Evolutionary conservation across 2,329 filamentous ascomycete species (phyloP), one percentile per base, ranked within the genome.

Genomic region (Emydomyces testavorans): DNA sequence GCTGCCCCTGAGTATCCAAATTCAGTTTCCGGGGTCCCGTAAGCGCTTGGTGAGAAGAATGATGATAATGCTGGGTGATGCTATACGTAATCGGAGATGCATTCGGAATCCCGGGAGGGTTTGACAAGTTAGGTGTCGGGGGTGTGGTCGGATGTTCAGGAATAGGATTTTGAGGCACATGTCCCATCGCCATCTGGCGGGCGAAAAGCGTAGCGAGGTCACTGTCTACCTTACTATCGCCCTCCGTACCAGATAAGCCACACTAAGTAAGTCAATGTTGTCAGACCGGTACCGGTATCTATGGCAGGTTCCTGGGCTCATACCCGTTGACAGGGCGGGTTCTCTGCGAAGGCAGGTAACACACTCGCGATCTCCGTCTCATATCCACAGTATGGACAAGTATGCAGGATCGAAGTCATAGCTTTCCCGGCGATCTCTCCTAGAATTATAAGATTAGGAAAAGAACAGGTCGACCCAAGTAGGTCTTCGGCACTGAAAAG

Each of bases 161-260:
- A 49, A 52, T 57, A 55, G 57, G 62, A 46, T 55, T 38, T 51
- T 63, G 58, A 42, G 62, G 59, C 8, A 59, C 18, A 15, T 52
- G 49, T 43, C 64, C 64, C 55, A 92, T 74, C 46, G 75, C 83
- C 66, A 93, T 76, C 62, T 85, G 84, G 56, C 79, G 79, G 44
- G 83, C 76, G 65, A 94, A 88, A 58, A 94, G 79, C 50, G 77
- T 71, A n/a, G 82, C 77, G 29, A 94, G 81, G 57, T 94, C 88
- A 54, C 94, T 85, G 62, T 89, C 80, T 58, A 80, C 76, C 65
- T 83, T 79, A 70, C 77, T 75, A 53, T 68, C 72, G 60, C 62
- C 58, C 55, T 68, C 66, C 3, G 60, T 61, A 26, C 59, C 62
- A 28, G 66, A 67, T 44, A 69, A 54, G n/a, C 67, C 65, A 53